phyloP scores from a whole-genome alignment of 2,329 filamentous ascomycete genomes.

The Fusarium sublunatum region DNA sequence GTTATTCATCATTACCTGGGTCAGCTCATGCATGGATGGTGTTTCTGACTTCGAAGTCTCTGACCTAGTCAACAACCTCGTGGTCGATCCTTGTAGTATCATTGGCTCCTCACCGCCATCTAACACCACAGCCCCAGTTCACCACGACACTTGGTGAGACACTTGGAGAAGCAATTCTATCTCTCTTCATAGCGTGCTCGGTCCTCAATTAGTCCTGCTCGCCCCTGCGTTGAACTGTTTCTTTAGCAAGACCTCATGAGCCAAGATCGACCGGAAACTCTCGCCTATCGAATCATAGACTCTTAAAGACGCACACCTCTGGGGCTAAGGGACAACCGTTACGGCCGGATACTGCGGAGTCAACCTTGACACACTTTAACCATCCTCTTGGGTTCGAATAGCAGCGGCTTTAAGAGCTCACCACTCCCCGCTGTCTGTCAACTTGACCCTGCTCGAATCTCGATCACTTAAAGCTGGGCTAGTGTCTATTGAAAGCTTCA shows the following conservation, averaged over 20 bases:
- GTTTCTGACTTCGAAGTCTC: slow-evolving; percentile 1
- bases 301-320: slow-evolving; percentile 34
- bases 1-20: too few species aligned
- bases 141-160: slow-evolving; percentile 9
- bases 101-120: slow-evolving; percentile 29
- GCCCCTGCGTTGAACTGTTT: slow-evolving; percentile 6
- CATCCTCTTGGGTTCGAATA: slow-evolving; percentile 23
- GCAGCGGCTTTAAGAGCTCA: slow-evolving; percentile 5
- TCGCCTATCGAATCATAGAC: slow-evolving; percentile 39
- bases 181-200: slow-evolving; percentile 1
- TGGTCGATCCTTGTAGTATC: slow-evolving; percentile 28
- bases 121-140: slow-evolving; percentile 15
- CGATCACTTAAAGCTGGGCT: slow-evolving; percentile 11
- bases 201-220: slow-evolving; percentile 4
- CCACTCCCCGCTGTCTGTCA: neutral
- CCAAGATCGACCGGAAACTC: slow-evolving; percentile 11
- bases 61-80: slow-evolving; percentile 24
- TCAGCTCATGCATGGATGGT: too few species aligned
- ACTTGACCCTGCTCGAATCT: neutral
- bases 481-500: slow-evolving; percentile 22
- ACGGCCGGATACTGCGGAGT: slow-evolving; percentile 16
- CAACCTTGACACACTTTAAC: slow-evolving; percentile 27
- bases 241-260: neutral
- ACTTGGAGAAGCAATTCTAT: too few species aligned
- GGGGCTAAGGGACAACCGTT: slow-evolving; percentile 8